phyloP scores from a whole-genome alignment of 495 filamentous ascomycete genomes.

The Talaromyces borbonicus region DNA sequence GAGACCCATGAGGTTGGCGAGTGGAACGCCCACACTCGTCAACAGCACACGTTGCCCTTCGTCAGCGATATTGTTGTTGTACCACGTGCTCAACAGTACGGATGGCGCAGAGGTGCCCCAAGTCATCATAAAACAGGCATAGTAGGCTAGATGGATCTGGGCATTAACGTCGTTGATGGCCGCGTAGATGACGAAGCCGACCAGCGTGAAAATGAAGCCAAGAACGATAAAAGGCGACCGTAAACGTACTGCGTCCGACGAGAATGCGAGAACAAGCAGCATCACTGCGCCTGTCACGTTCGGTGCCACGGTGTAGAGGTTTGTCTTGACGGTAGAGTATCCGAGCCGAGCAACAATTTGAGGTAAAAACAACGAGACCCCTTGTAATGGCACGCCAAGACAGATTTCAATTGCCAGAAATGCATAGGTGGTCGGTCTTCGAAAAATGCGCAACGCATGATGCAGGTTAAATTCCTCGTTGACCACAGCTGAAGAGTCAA shows the following conservation, averaged over 20 bases:
- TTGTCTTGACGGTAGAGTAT: constrained; percentile 58
- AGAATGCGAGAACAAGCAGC: constrained; percentile 58
- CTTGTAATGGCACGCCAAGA: constrained; percentile 66
- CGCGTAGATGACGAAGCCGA: constrained; percentile 68
- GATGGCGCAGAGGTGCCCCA: constrained; percentile 53
- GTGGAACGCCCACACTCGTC: constrained; percentile 62
- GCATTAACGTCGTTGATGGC: constrained; percentile 49
- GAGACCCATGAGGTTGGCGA: constrained; percentile 76
- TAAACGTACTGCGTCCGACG: constrained; percentile 52
- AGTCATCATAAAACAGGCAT: constrained; percentile 74
- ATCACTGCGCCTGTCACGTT: constrained; percentile 60
- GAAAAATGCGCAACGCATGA: constrained; percentile 56
- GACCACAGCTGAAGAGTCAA: constrained; percentile 62
- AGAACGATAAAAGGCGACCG: constrained; percentile 66
- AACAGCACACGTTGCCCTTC: constrained; percentile 62
- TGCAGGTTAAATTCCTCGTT: constrained; percentile 59
- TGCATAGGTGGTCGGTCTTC: constrained; percentile 48
- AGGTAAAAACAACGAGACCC: constrained; percentile 61
- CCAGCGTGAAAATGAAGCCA: constrained; percentile 63
- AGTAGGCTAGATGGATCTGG: constrained; percentile 58
- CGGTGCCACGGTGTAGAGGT: constrained; percentile 68
- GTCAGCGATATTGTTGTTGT: constrained; percentile 74
- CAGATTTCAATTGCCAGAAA: constrained; percentile 64
- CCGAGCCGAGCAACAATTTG: constrained; percentile 59
- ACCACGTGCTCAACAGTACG: constrained; percentile 49